Evolutionary conservation across 495 filamentous ascomycete genomes (phyloP).

Genomic region (Tuber borchii): DNA sequence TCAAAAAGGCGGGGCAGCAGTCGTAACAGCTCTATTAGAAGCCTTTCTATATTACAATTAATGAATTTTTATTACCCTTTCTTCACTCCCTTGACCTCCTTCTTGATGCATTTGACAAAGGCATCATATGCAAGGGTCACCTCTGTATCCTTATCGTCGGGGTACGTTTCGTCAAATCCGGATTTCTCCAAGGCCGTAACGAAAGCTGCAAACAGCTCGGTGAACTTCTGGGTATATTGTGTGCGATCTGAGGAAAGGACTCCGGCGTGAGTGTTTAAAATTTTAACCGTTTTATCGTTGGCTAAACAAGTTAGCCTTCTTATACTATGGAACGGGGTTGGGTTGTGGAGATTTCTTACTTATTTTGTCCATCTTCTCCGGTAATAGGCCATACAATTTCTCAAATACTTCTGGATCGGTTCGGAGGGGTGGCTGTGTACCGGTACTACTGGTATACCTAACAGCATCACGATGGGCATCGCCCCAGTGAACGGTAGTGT

Average conservation of each 20-base stretch:
- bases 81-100: background rate
- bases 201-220: background rate
- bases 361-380: background rate
- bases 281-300: background rate
- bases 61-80: background rate
- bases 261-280: background rate
- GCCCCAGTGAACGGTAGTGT: background rate
- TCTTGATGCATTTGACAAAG: background rate
- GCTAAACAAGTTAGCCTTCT: background rate
- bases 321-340: background rate
- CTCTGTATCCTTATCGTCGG: background rate
- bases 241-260: background rate
- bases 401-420: background rate
- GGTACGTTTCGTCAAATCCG: background rate
- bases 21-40: background rate
- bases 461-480: background rate
- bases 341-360: background rate
- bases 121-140: background rate
- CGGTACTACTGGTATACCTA: too few relatives aligned
- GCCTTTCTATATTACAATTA: background rate
- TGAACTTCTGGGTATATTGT: background rate
- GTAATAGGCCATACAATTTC: background rate
- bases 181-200: background rate
- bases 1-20: background rate
- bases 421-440: background rate